Conservation (phyloP, 2,329 filamentous ascomycete species). For the Botrytis tulipae region DNA sequence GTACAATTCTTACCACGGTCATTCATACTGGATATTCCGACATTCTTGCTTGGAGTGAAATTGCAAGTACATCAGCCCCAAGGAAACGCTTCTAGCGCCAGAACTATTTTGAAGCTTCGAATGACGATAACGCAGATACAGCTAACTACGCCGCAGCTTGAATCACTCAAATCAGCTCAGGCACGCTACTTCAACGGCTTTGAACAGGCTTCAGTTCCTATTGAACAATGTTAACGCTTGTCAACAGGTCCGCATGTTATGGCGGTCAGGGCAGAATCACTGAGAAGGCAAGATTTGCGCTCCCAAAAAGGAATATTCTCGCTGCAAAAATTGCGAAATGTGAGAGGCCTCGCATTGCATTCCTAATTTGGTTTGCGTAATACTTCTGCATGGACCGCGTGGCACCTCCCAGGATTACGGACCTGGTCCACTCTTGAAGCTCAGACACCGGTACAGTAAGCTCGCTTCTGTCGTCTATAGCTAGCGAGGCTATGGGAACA, state of each 20-base stretch:
- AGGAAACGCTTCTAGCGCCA: neutral
- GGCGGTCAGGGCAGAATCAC: neutral
- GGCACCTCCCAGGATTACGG: neutral
- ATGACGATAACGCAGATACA: neutral
- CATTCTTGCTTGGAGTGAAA: neutral
- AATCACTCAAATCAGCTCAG: neutral
- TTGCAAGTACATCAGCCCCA: neutral
- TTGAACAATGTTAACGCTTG: neutral
- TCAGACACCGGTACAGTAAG: neutral
- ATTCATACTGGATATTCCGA: neutral
- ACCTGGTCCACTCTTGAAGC: neutral
- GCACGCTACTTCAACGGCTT: neutral
- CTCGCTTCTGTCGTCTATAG: neutral
- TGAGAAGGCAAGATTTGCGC: neutral
- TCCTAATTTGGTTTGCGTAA: neutral
- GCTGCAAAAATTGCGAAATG: neutral
- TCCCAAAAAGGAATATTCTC: neutral
- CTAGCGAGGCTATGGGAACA: neutral
- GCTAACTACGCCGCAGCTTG: neutral
- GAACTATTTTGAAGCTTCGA: neutral
- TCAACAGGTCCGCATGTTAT: neutral
- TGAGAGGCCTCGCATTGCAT: constrained; percentile 8
- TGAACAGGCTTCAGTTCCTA: neutral
- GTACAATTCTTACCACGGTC: neutral
- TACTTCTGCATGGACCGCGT: neutral